These are phyloP conservation scores for Closterium sp. DNA, from an alignment of 139 green algal species.

Conservation along the genomic window DNA sequence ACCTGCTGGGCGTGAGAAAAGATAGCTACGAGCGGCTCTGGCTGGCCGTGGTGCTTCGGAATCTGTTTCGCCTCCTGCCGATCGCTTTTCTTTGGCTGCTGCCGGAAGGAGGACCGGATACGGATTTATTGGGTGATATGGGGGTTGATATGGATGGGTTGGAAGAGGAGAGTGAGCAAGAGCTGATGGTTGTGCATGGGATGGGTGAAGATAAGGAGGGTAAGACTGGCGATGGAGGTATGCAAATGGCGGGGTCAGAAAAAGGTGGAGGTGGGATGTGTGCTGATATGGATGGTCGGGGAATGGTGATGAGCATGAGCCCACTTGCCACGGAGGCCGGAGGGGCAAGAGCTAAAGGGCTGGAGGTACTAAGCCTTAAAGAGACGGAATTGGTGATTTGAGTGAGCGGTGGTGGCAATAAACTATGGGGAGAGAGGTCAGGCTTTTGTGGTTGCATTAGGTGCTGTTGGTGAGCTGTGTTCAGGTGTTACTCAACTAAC, in stretches of 20 bases:
- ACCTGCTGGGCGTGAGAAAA: constrained; percentile 12
- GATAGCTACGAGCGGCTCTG: constrained; percentile 32
- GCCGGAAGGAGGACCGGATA: constrained; percentile 25
- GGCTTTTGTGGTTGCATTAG: too few species aligned
- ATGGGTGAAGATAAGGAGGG: neutral
- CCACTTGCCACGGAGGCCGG: neutral
- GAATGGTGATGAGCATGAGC: neutral
- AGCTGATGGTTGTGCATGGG: neutral
- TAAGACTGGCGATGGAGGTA: neutral
- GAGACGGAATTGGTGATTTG: neutral
- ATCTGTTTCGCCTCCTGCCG: constrained; percentile 8
- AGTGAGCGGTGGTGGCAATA: too few species aligned
- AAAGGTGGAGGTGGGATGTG: too few species aligned
- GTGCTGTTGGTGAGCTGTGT: too few species aligned
- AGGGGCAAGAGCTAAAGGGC: neutral
- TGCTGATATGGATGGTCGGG: neutral
- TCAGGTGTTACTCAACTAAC: too few species aligned
- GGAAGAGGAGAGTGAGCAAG: neutral
- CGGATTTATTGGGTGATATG: constrained; percentile 12
- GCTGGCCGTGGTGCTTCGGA: constrained; percentile 47
- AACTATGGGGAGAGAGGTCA: too few species aligned
- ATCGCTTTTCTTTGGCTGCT: constrained; percentile 35
- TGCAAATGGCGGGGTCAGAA: neutral
- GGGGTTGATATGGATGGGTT: neutral
- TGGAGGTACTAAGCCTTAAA: neutral